Evolutionary conservation across 441 rosid species (phyloP).

Genomic region (Gossypium armourianum): DNA sequence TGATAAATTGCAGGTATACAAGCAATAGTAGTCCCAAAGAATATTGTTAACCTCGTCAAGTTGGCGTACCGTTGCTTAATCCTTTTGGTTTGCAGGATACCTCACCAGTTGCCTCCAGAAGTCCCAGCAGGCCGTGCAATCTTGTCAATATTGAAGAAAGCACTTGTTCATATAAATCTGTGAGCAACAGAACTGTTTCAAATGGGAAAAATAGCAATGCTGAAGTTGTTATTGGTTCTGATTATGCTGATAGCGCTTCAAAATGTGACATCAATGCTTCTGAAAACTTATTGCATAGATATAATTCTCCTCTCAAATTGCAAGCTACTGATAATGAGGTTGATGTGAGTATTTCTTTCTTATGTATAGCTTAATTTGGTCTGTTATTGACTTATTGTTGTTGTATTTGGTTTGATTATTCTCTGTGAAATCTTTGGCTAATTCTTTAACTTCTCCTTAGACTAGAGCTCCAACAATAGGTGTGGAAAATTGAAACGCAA

Average conservation of each 20-base stretch:
- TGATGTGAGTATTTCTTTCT: constrained; percentile 35
- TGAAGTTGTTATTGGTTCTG: constrained; percentile 28
- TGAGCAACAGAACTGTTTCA: constrained; percentile 29
- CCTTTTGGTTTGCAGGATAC: constrained; percentile 31
- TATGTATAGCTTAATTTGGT: neutral
- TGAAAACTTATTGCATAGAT: constrained; percentile 23
- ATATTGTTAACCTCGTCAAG: constrained; percentile 14
- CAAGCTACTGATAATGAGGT: constrained; percentile 28
- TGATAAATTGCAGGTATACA: constrained; percentile 27
- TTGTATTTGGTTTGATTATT: neutral
- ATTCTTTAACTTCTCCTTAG: neutral
- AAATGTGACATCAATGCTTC: constrained; percentile 36
- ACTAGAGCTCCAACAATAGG: neutral
- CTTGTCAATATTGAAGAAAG: constrained; percentile 54
- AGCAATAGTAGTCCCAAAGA: constrained; percentile 4
- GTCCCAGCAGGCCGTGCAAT: constrained; percentile 28
- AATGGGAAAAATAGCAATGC: constrained; percentile 27
- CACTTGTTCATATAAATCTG: constrained; percentile 43
- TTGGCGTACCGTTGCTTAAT: constrained; percentile 10
- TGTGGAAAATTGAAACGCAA: neutral
- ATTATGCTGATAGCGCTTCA: constrained; percentile 38
- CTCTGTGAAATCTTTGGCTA: constrained; percentile 5
- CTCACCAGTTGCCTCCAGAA: constrained; percentile 25
- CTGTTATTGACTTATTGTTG: neutral
- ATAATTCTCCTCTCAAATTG: constrained; percentile 34